Base-by-base conservation (phyloP, 495 filamentous ascomycete species). In the Niebla homalea region DNA sequence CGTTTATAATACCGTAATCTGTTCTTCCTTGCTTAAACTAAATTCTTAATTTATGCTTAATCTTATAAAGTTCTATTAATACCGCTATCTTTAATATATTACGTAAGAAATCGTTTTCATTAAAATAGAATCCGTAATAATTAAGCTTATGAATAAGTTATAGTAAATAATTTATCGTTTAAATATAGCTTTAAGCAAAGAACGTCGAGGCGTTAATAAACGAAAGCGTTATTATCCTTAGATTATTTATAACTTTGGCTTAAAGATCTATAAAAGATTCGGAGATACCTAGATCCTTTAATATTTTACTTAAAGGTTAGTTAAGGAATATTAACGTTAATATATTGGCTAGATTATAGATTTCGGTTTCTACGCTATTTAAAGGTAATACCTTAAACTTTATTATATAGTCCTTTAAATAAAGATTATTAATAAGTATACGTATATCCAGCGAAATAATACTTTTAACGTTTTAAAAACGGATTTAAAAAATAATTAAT, bases 1-100 rank as follows among this genome's bases (percentile, higher is more conserved):
- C 87, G 54, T 94, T 87, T 76, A 93, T 84, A 21, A 93, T 70
- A 3, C 87, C 87, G 53, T 81, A 86, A 0, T 90, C 65, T 0
- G 81, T 86, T 10, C 79, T 68, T 0, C 83, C 87, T 16, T 80
- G 50, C 2, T 68, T 57, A 1, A 94, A 72, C 0, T 71, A 80
- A 39, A 92, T 90, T 1, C 85, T 76, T 1, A 83, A 77, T 46
- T 77, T 79, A 65, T 89, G 74, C 58, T 92, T 94, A 16, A 94
- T 64, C 10, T 81, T 66, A 8, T 83, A 76, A 5, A 93, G 68
- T 49, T 82, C 73, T 6, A 67, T 67, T 1, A 90, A 64, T 2
- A 86, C 67, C 21, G 78, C 68, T 2, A 80, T 68, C 60, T 92
- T 82, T 0, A 89, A 69, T 2, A 76, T 68, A 5, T 69, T 62